Base-by-base conservation (phyloP, 2,329 filamentous ascomycete genomes). In the Epichloe sibirici region DNA sequence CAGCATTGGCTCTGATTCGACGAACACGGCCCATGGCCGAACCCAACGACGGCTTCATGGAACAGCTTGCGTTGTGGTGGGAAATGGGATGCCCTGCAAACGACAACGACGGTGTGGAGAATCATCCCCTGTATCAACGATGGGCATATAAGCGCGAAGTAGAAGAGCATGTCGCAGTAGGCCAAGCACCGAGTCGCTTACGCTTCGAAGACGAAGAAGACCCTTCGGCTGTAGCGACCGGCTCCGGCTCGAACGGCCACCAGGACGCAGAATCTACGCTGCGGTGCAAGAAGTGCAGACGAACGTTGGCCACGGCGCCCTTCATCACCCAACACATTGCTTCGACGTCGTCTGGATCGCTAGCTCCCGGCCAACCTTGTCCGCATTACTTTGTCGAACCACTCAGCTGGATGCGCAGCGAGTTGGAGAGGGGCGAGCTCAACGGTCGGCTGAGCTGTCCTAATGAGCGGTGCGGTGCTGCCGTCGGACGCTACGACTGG, bases 401-500 rank as follows among this genome's bases (percentile, higher is more conserved):
- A 0, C 74, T 98, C 37, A 88, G 88, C 13, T 98, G 93, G 93
- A 98, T 98, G 93, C 82, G 87, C 6, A 74, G 83, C 1, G 83
- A 85, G 61, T 80, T 98, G 3, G 86, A 90, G 61, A 79, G 86
- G 62, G 90, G 88, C 31, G 81, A 84, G 56, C 75, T 97, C 25
- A 88, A 90, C 55, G 93, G 93, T 25, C 82, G 91, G 9, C 74
- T 98, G 35, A 79, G 83, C 54, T 98, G 93, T 63, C 91, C 93
- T 9, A 86, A 84, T 59, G 54, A 66, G 8, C 86, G 85, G 62
- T 98, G 93, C 67, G 81, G 79, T 46, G 82, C 87, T 42, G 89
- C 88, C 50, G 81, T 97, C 47, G 93, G 93, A 40, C 87, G 93
- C 61, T 98, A 96, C 65, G 87, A 91, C 50, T 98, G 93, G 93